Evolutionary conservation across 352 stramenopile genomes (phyloP), one percentile per base, ranked within the genome.

Genomic region (Pythium chondricola): DNA sequence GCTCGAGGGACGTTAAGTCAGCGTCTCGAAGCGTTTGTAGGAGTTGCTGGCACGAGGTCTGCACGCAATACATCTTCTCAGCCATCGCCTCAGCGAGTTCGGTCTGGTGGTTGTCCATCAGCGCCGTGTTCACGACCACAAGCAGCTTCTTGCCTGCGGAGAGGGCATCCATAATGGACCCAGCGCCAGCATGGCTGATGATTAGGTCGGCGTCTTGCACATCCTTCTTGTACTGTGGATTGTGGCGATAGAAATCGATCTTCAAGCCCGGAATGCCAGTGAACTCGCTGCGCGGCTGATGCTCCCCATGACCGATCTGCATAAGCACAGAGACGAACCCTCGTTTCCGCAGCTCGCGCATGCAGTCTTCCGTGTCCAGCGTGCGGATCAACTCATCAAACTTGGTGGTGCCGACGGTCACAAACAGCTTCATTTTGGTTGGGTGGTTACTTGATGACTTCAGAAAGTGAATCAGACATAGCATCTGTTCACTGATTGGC

Each of bases 21-120:
- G 65, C 63, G 2, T 25, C 53, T n/a, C 58, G 29, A 2, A 92
- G 63, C 29, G 63, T 58, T 4, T 36, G 17, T 9, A 65, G 45
- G 21, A 90, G 54, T 5, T 27, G 47, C 18, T 70, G 58, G 13
- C 70, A 72, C 2, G 58, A 74, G 8, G 83, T 86, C 16, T 67
- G 53, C 9, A 87, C 53, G 45, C 80, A 88, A 43, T 77, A 87
- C 2, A 60, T 65, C 42, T 77, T 53, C 21, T 73, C 67, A 14
- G 80, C 80, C 78, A 98, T 95, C 30, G 94, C 93, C 39, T 89
- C 69, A 6, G 95, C 95, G 17, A 99, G 67, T 61, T 99, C 95
- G 29, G 70, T 76, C 69, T 98, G 95, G 67, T 99, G 95, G 78
- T 98, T 98, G 79, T 98, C 80, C 95, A 99, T 99, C 13, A 99